Evolutionary conservation across 805 yeast species (phyloP).

Genomic region (Suhomyces canberraensis): DNA sequence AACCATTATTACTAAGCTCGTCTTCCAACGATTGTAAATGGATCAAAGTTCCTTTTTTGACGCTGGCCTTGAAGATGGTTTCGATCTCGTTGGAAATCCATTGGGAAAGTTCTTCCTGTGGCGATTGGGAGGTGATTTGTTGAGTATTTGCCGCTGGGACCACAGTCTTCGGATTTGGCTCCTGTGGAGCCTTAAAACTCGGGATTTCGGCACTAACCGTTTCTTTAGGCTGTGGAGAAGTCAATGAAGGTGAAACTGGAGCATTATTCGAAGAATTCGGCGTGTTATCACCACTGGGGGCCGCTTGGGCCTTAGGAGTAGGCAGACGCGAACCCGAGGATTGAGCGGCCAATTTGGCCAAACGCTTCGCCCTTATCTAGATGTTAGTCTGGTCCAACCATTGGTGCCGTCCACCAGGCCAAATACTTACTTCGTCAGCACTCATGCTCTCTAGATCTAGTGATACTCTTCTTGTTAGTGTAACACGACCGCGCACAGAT

Average conservation of each 20-base stretch:
- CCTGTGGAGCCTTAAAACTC: no score
- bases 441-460: slow-evolving; percentile 7
- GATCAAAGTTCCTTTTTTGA: slow-evolving; percentile 15
- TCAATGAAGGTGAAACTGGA: no score
- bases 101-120: slow-evolving; percentile 22
- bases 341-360: slow-evolving; percentile 43
- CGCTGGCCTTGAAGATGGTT: slow-evolving; percentile 33
- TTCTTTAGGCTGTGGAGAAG: no score
- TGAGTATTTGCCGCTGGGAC: slow-evolving; percentile 4
- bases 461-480: not conserved
- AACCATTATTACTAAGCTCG: slow-evolving; percentile 16
- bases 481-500: not conserved
- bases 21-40: slow-evolving; percentile 22
- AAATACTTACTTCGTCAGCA: slow-evolving; percentile 20
- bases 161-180: no score
- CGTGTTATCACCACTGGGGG: no score
- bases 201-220: no score
- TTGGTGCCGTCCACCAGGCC: not conserved
- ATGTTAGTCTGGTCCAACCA: slow-evolving; percentile 12
- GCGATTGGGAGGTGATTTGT: slow-evolving; percentile 6
- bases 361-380: slow-evolving; percentile 49
- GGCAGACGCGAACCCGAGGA: not conserved
- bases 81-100: slow-evolving; percentile 44
- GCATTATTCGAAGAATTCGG: no score
- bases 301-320: no score